Conservation (phyloP, 768 basidiomycete genomes). For the Boletus tomentosulus region DNA sequence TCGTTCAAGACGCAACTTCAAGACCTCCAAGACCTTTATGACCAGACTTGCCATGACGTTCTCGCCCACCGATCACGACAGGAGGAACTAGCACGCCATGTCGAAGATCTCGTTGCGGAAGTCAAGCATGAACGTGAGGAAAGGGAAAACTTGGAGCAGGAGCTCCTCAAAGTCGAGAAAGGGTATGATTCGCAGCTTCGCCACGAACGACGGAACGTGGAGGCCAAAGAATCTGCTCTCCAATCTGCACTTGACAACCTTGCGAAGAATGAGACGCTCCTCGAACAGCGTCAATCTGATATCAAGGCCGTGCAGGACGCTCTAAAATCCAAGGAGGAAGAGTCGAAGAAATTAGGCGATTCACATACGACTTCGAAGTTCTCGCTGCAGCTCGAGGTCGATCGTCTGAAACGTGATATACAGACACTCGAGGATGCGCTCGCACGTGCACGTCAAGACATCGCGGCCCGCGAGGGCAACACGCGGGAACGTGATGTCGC, state of each 20-base stretch:
- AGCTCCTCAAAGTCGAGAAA: constrained; percentile 54
- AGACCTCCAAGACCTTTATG: constrained; percentile 62
- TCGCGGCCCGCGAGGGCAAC: constrained; percentile 61
- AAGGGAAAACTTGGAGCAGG: constrained; percentile 51
- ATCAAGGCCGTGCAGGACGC: constrained; percentile 67
- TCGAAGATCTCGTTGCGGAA: constrained; percentile 67
- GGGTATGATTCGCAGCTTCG: constrained; percentile 61
- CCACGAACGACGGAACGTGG: constrained; percentile 57
- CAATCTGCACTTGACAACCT: constrained; percentile 62
- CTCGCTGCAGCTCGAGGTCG: constrained; percentile 86
- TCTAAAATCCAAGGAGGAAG: constrained; percentile 66
- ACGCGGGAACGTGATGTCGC: constrained; percentile 66
- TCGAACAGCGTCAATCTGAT: constrained; percentile 73
- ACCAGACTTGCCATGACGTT: constrained; percentile 57
- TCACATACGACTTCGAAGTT: constrained; percentile 78
- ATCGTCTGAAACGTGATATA: constrained; percentile 80
- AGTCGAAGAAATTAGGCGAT: constrained; percentile 79
- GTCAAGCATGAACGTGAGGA: constrained; percentile 53
- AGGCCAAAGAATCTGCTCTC: constrained; percentile 66
- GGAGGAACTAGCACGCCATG: constrained; percentile 72
- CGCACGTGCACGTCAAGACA: constrained; percentile 60
- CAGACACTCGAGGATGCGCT: constrained; percentile 79
- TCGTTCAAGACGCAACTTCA: constrained; percentile 61
- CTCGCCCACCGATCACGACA: constrained; percentile 66
- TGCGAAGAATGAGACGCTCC: constrained; percentile 55